Conservation (phyloP, 2,329 filamentous ascomycete species). For the Beauveria asiatica region DNA sequence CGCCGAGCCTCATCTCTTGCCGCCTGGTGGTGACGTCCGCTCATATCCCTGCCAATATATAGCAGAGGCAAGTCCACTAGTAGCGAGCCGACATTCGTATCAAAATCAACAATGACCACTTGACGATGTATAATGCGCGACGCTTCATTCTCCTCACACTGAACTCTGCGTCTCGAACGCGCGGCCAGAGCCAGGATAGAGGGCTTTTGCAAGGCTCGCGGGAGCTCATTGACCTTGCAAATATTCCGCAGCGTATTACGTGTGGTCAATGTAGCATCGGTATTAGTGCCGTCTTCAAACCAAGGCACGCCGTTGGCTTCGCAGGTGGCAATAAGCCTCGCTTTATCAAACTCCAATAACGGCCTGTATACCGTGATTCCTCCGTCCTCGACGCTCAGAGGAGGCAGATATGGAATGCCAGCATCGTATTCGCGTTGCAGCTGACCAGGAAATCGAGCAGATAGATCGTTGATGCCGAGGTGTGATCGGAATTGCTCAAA, state of each 20-base stretch:
- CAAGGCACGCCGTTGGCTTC: conserved; percentile 57
- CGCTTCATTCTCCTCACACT: conserved; percentile 42
- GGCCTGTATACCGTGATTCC: conserved; percentile 63
- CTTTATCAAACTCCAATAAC: conserved; percentile 62
- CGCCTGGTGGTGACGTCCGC: conserved; percentile 11
- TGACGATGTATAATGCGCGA: conserved; percentile 43
- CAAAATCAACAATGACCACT: conserved; percentile 37
- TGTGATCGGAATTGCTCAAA: conserved; percentile 1
- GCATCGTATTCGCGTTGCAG: conserved; percentile 14
- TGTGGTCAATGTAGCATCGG: conserved; percentile 63
- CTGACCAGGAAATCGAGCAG: conserved; percentile 22
- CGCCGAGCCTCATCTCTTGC: conserved; percentile 20
- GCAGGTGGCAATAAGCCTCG: conserved; percentile 67
- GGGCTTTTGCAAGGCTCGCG: conserved; percentile 58
- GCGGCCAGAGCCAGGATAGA: conserved; percentile 54
- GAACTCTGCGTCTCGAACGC: conserved; percentile 37
- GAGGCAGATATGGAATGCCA: conserved; percentile 24
- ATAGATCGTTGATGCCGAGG: conserved; percentile 15
- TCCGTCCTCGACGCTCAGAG: conserved; percentile 47
- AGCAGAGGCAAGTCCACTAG: conserved; percentile 36
- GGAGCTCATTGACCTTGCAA: conserved; percentile 49
- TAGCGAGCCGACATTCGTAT: conserved; percentile 39
- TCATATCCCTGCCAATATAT: not conserved
- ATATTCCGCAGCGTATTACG: conserved; percentile 75
- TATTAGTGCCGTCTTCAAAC: conserved; percentile 82